A percentile compares a stretch with the other conserved stretches of the same genome.
These are phyloP conservation scores for Trebouxia gelatinosa DNA, from an alignment of 163 green algal genomes.

Conservation along the genomic window DNA sequence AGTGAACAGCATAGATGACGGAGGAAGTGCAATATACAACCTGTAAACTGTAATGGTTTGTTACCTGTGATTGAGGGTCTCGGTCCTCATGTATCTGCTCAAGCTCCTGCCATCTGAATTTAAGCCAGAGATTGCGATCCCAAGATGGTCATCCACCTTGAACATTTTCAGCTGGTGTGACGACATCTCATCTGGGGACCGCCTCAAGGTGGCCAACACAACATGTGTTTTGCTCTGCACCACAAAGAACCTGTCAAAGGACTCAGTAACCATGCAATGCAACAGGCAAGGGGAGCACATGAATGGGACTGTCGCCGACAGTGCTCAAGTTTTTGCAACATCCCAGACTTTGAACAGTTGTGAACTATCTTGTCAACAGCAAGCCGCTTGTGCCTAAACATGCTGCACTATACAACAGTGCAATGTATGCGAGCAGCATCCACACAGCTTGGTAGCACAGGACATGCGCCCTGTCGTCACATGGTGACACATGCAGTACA, in stretches of 20 bases:
- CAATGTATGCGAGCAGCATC: background rate
- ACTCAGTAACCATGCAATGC: too few relatives aligned
- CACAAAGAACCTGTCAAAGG: too few relatives aligned
- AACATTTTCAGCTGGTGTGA: slow-evolving; percentile 90
- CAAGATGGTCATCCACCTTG: slow-evolving; percentile 97
- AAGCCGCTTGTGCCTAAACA: background rate
- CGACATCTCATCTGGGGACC: slow-evolving; percentile 86
- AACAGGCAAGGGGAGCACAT: too few relatives aligned
- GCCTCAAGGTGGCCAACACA: slow-evolving; percentile 91
- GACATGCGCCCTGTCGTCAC: background rate
- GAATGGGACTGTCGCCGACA: too few relatives aligned
- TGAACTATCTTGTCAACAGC: background rate
- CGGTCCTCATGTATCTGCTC: slow-evolving; percentile 94
- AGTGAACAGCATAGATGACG: too few relatives aligned
- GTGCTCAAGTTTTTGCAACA: background rate
- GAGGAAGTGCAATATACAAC: too few relatives aligned
- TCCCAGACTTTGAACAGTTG: background rate
- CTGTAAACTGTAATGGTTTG: too few relatives aligned
- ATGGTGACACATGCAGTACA: background rate
- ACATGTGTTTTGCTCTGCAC: slow-evolving; percentile 84
- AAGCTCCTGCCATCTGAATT: slow-evolving; percentile 93
- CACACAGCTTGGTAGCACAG: background rate
- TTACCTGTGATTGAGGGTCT: slow-evolving; percentile 92
- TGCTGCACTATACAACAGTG: too few relatives aligned
- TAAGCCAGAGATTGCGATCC: slow-evolving; percentile 92